Evolutionary conservation across 805 yeast genomes (phyloP), one percentile per base, ranked within the genome.

Genomic region (Candida oleophila): DNA sequence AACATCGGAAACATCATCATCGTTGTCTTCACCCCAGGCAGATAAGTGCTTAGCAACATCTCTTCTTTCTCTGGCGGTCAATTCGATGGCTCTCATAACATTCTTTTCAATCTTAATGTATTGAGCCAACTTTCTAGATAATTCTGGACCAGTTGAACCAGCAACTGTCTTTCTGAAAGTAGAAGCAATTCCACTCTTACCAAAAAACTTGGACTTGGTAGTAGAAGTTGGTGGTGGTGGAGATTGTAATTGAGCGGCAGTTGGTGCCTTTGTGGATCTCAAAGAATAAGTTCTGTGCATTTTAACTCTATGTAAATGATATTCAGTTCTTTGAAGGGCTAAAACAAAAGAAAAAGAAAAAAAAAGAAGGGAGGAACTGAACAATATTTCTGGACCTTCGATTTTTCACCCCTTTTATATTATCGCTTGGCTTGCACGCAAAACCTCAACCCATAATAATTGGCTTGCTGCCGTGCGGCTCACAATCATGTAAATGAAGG

Each of bases 201-300:
- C 98, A 62, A 94, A 92, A 75, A 91, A 92, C 62, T 84, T 83
- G 59, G 84, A 80, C 76, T 89, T 89, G 61, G 97, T 87, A 45
- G 96, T 75, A 28, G 97, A 83, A 37, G 96, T 85, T 55, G 97
- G 98, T 41, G 98, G 98, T 46, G 96, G 92, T 30, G 98, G 97
- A 43, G 87, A 80, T 67, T 86, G 91, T 71, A 92, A 72, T 73
- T 92, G 97, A 55, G 96, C 82, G 50, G 98, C 98, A 48, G 99
- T 91, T 52, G 99, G 99, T 35, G 97, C 98, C 72, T 96, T 87
- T 47, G 85, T 69, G 60, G 90, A 84, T 82, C 99, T 90, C 73
- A 92, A 79, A 32, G 99, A 92, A 74, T 94, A 94, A 43, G 99
- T 92, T 85, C 97, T 87, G 80, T 92, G 97, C 99, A 94, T 94